Evolutionary conservation across 768 basidiomycete species (phyloP), one percentile per base, ranked within the genome.

Genomic region (Suillus discolor): DNA sequence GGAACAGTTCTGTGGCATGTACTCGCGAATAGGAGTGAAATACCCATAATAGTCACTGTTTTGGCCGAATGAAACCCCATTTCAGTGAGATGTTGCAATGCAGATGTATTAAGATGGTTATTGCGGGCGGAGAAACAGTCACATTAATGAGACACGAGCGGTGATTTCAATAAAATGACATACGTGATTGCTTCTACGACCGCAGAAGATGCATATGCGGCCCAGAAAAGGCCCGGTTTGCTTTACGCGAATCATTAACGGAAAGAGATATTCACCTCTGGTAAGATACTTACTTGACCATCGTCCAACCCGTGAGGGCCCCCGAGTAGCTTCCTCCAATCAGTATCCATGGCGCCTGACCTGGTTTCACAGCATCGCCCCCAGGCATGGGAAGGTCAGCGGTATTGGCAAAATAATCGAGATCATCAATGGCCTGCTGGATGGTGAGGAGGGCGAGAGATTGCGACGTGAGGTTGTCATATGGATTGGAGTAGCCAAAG

Each of bases 401-500:
- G 65, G 84, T 90, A 67, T 87, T 80, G 20, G 88, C 82, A 69
- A 92, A 93, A 75, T 88, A 89, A 20, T 81, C 89, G 45, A 91
- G 75, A 69, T 92, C 90, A 57, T 91, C 87, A 67, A 91, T 86
- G 8, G 89, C 88, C 75, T 92, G 91, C 72, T 90, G 87, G 61
- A 92, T 83, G 1, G 89, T 91, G 72, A 88, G 88, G 16, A 85
- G 69, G 55, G 78, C 76, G 51, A 92, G 77, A 71, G 87, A 90
- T 69, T 82, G 75, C 25, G 83, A 84, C 38, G 79, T 84, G 31
- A 92, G 82, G 73, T 91, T 82, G 28, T 83, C 23, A 57, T 81
- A 83, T 5, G 91, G 91, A 72, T 91, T 93, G 65, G 90, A 92
- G 16, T 84, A 75, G n/a, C 91, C 91, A 67, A 87, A 92, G 80